Percentiles rank a stretch among this genome's conserved stretches.
These are phyloP conservation scores for Rhodocollybia butyracea DNA, from an alignment of 768 basidiomycete species.

Conservation along the genomic window DNA sequence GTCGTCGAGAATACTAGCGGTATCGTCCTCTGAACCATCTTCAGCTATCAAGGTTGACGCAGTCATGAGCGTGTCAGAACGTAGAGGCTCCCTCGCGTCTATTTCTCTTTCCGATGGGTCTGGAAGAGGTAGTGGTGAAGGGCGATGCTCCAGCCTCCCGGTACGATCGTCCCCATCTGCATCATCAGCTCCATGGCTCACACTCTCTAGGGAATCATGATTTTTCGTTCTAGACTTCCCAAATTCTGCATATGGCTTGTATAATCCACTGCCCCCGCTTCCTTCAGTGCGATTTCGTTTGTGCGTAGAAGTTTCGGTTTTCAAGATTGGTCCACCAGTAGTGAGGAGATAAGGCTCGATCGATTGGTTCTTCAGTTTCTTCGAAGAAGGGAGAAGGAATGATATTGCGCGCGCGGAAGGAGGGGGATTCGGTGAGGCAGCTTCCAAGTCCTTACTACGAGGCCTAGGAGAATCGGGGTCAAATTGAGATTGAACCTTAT, in stretches of 20 bases:
- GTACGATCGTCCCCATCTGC: neutral
- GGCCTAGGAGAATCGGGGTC: slow-evolving; percentile 7
- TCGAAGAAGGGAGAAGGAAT: neutral
- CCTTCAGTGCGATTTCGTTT: neutral
- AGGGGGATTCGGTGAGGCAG: neutral
- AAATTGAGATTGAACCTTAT: slow-evolving; percentile 27
- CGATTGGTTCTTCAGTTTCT: neutral
- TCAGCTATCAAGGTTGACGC: slow-evolving; percentile 9
- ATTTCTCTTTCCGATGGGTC: neutral
- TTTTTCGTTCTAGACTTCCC: neutral
- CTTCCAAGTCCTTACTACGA: neutral
- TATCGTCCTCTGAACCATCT: neutral
- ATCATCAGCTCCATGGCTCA: neutral
- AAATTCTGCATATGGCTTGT: slow-evolving; percentile 4
- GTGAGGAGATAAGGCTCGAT: neutral
- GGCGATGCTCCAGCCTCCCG: neutral
- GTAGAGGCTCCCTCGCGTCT: neutral
- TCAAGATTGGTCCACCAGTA: neutral
- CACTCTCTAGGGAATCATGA: neutral
- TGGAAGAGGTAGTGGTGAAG: neutral
- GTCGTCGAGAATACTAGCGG: neutral
- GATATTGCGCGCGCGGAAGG: neutral
- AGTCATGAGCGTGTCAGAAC: slow-evolving; percentile 4
- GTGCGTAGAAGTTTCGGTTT: neutral
- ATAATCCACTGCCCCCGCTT: neutral